phyloP scores from a whole-genome alignment of 1,284 basidiomycete genomes.

The Hortiboletus rubellus region DNA sequence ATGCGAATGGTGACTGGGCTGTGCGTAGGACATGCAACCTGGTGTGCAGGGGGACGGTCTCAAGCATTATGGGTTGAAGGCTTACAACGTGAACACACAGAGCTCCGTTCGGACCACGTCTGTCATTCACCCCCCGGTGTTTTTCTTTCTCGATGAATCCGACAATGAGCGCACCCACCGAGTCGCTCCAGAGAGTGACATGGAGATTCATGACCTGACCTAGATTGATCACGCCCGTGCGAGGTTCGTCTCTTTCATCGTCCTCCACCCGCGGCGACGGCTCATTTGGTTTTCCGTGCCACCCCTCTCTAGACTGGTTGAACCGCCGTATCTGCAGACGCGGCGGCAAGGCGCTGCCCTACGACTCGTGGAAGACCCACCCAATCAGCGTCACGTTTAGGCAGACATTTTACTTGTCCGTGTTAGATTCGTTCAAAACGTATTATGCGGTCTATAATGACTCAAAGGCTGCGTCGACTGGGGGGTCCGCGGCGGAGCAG shows the following conservation, averaged over 20 bases:
- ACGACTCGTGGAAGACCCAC: conserved; percentile 66
- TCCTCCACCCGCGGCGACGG: not conserved
- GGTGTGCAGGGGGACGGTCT: conserved; percentile 77
- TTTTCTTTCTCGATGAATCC: too few species aligned
- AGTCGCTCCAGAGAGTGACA: conserved; percentile 44
- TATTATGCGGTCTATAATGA: conserved; percentile 48
- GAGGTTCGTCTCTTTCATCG: conserved; percentile 40
- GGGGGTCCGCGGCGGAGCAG: conserved; percentile 42
- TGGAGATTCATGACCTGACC: conserved; percentile 50
- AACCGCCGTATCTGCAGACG: conserved; percentile 73
- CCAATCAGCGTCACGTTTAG: conserved; percentile 58
- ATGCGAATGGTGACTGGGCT: not conserved
- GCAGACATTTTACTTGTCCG: conserved; percentile 62
- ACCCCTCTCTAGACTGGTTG: conserved; percentile 57
- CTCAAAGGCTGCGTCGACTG: conserved; percentile 48
- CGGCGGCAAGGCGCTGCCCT: conserved; percentile 52
- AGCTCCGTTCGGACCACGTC: not conserved
- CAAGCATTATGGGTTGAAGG: conserved; percentile 57
- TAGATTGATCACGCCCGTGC: conserved; percentile 50
- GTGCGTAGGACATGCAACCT: conserved; percentile 65
- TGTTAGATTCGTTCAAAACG: conserved; percentile 64
- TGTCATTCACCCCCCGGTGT: not conserved
- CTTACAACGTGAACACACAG: conserved; percentile 52
- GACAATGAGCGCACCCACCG: conserved; percentile 44
- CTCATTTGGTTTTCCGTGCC: not conserved